Evolutionary conservation across 176 grass and related monocot genomes (phyloP).

Genomic region (Ananas comosus): DNA sequence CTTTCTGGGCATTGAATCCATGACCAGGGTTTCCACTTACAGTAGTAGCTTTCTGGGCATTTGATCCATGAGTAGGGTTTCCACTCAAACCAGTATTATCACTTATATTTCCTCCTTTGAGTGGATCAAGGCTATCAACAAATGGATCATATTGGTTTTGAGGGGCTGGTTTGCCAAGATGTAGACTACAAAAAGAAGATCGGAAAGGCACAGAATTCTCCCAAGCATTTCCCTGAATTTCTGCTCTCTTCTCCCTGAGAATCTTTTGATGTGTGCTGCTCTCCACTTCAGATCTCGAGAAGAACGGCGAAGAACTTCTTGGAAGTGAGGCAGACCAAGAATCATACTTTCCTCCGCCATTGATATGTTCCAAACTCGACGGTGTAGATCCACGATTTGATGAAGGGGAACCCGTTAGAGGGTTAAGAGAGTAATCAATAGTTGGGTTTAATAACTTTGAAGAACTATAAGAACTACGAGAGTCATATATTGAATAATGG

Average conservation of each 20-base stretch:
- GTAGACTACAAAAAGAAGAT: constrained; percentile 36
- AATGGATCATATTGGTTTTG: constrained; percentile 36
- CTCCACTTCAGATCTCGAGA: constrained; percentile 1
- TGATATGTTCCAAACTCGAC: constrained; percentile 18
- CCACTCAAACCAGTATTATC: constrained; percentile 25
- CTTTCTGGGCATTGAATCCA: constrained; percentile 16
- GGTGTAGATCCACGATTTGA: constrained; percentile 17
- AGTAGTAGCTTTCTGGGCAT: constrained; percentile 11
- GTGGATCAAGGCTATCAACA: constrained; percentile 31
- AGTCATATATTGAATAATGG: constrained; percentile 14
- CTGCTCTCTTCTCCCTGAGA: constrained; percentile 12
- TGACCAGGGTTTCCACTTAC: constrained; percentile 25
- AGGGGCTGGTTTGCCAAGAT: constrained; percentile 20
- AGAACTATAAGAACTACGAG: constrained; percentile 23
- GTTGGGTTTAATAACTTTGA: constrained; percentile 25
- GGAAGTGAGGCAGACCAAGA: constrained; percentile 20
- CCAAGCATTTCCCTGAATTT: constrained; percentile 44
- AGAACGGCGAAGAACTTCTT: constrained; percentile 15
- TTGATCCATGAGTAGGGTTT: constrained; percentile 26
- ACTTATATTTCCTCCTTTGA: constrained; percentile 29
- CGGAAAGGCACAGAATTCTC: constrained; percentile 62
- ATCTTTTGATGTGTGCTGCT: background rate
- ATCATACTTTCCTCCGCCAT: constrained; percentile 17
- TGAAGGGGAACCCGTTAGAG: constrained; percentile 13
- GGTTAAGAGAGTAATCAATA: constrained; percentile 20